Base-by-base conservation (phyloP, 2,329 filamentous ascomycete genomes). In the Hypomyces rosellus region DNA sequence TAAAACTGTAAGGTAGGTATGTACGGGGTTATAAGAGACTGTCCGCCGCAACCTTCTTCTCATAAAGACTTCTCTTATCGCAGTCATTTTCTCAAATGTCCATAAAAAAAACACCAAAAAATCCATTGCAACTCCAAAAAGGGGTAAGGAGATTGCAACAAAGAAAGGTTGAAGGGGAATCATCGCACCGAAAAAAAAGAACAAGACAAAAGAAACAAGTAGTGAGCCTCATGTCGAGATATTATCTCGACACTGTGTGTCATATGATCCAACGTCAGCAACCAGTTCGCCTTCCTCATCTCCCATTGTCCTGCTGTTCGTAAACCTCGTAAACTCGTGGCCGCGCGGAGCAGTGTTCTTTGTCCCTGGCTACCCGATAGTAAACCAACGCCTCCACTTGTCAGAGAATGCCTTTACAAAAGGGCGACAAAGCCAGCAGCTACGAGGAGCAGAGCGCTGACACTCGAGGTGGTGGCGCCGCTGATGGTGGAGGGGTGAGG, bases 361-460 rank as follows among this genome's bases (percentile, higher is more conserved):
- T 36, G 48, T 37, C 49, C 48, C 44, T 50, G 54, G 52, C 44
- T 49, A 40, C 46, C 48, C 30, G 49, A 50, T 45, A 41, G 40
- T 51, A 39, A 53, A 45, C 50, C 50, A 53, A 56, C 48, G 56
- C 55, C 55, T 61, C 58, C 57, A 63, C 55, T 57, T 48, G 49
- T 58, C 52, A 57, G 58, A 59, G 54, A 49, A 56, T 53, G 38
- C 51, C 45, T 39, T 59, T 67, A 70, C 57, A 70, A 56, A 45
- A 70, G 66, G 45, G 65, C 66, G 34, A 69, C 55, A 52, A 64
- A 55, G 50, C 65, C 67, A 43, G 65, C 68, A 40, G 63, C 67
- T 36, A 63, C 59, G 36, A 70, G 59, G 16, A 70, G 64, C 46
- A 70, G 57, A n/a, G 62, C 61, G 58, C 67, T 70, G 56, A 65